Evolutionary conservation across 257 asterid species (phyloP).

Genomic region (Nicotiana sylvestris): DNA sequence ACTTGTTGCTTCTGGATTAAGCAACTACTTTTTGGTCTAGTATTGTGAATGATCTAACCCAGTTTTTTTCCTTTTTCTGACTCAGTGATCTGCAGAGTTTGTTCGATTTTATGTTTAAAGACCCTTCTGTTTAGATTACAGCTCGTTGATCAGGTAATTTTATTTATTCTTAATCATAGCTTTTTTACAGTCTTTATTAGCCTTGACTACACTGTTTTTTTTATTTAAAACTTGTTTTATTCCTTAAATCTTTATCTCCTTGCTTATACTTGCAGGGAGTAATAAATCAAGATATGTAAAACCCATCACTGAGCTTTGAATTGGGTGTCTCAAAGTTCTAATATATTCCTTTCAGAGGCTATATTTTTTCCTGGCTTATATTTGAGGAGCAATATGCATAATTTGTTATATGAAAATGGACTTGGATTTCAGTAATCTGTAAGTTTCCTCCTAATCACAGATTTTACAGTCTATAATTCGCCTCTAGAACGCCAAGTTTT

Average conservation of each 20-base stretch:
- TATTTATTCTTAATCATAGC: neutral
- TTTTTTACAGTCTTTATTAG: neutral
- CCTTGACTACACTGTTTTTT: neutral
- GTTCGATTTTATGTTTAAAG: neutral
- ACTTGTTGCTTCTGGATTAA: neutral
- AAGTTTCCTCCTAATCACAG: neutral
- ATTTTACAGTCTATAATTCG: neutral
- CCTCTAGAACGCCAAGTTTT: neutral
- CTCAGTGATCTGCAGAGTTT: constrained; percentile 17
- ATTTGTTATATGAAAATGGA: constrained; percentile 14
- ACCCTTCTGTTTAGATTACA: neutral
- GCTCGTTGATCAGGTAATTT: neutral
- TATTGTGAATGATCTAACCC: constrained; percentile 11
- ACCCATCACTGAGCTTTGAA: constrained; percentile 32
- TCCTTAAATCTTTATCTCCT: constrained; percentile 10
- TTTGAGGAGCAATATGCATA: constrained; percentile 18
- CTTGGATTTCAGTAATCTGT: constrained; percentile 1
- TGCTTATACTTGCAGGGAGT: constrained; percentile 24
- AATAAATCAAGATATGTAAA: constrained; percentile 32
- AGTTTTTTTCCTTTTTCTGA: neutral
- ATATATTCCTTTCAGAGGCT: constrained; percentile 4
- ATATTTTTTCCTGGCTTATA: constrained; percentile 2
- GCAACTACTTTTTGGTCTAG: neutral
- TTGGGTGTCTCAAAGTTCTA: constrained; percentile 28
- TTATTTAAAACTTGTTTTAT: neutral